Conservation (phyloP, 495 filamentous ascomycete species). For the Penicillium turbatum region DNA sequence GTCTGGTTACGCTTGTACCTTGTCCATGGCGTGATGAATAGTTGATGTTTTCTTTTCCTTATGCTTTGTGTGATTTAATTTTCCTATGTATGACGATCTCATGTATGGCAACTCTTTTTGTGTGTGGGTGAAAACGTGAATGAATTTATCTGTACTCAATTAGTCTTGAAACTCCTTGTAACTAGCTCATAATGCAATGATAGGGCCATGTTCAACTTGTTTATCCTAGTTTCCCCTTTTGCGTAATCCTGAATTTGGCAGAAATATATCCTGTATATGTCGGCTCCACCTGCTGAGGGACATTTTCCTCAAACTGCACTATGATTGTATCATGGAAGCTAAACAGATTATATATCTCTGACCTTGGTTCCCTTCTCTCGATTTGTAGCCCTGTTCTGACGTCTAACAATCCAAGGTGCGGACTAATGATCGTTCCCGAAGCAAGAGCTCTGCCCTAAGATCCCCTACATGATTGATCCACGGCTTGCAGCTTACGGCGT, state of each 20-base stretch:
- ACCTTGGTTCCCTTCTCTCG: too few species aligned
- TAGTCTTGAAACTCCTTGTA: not conserved
- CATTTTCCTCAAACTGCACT: too few species aligned
- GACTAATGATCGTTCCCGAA: too few species aligned
- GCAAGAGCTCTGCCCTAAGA: too few species aligned
- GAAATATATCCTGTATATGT: not conserved
- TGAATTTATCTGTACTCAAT: constrained; percentile 10
- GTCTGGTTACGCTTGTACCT: constrained; percentile 6
- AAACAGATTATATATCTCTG: too few species aligned
- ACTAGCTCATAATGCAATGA: not conserved
- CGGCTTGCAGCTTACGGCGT: not conserved
- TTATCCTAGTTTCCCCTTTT: not conserved
- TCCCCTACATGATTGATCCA: not conserved
- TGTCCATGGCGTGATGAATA: constrained; percentile 9
- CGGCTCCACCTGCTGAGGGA: too few species aligned
- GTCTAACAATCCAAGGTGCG: too few species aligned
- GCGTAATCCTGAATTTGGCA: not conserved
- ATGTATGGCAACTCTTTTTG: constrained; percentile 16
- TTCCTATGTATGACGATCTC: constrained; percentile 29
- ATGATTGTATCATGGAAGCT: too few species aligned
- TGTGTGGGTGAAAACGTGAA: constrained; percentile 17
- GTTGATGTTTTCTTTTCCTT: constrained; percentile 2
- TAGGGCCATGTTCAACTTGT: not conserved
- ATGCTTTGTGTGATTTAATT: constrained; percentile 11
- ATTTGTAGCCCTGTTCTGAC: too few species aligned